Conservation (phyloP, 2,329 filamentous ascomycete species). For the Talaromyces pinophilus region DNA sequence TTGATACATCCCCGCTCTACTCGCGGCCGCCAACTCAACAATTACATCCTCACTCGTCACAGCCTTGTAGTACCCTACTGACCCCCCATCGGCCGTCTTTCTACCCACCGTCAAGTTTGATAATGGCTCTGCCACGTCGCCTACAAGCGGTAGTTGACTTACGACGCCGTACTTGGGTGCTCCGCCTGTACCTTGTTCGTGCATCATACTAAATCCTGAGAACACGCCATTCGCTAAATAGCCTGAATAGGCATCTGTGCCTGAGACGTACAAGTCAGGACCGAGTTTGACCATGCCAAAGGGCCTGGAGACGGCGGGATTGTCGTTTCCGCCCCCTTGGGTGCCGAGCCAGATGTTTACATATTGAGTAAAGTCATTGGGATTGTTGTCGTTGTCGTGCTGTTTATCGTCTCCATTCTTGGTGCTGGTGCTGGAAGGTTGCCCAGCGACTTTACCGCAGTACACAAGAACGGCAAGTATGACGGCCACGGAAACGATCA, state of each 20-base stretch:
- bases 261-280: conserved; percentile 54
- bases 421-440: background rate
- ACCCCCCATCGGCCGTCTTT: conserved; percentile 52
- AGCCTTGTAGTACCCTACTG: conserved; percentile 67
- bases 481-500: conserved; percentile 1
- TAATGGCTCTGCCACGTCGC: conserved; percentile 56
- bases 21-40: conserved; percentile 65
- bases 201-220: conserved; percentile 56
- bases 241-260: conserved; percentile 59
- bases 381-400: background rate
- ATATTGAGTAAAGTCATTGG: conserved; percentile 17
- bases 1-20: conserved; percentile 64
- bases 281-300: conserved; percentile 61
- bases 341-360: conserved; percentile 17
- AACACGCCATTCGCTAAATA: conserved; percentile 54
- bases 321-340: conserved; percentile 52
- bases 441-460: background rate
- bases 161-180: conserved; percentile 54
- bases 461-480: background rate
- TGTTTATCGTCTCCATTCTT: background rate
- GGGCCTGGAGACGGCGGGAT: conserved; percentile 57
- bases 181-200: conserved; percentile 56
- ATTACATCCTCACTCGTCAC: conserved; percentile 58
- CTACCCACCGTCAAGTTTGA: conserved; percentile 59
- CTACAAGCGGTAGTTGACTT: conserved; percentile 57